Base-by-base conservation (phyloP, 1,284 basidiomycete genomes). In the Cyathus olla region DNA sequence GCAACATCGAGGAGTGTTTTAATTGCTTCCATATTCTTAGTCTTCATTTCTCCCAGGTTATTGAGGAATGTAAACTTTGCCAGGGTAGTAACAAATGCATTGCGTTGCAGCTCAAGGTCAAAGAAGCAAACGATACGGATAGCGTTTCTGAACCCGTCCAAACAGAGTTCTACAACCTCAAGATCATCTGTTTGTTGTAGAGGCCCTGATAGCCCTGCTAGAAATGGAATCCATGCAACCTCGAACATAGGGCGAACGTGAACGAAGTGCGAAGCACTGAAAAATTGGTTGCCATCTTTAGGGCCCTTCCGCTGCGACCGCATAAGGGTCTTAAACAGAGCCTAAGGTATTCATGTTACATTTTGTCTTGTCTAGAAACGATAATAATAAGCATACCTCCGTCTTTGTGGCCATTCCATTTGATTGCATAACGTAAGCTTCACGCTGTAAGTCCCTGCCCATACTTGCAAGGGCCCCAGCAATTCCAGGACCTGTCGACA, bases 21-120 rank as follows among this genome's bases (percentile, higher is more conserved):
- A 80, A 99, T 98, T 2, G 97, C 97, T 74, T 98, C 97, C 89
- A 99, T 97, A 73, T 98, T 98, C 84, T 98, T 98, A 40, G 95
- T 87, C 81, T 96, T 97, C 97, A 99, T 99, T 83, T 98, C 97
- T 57, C 95, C 95, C 9, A 98, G 80, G 72, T 99, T 98, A 77
- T 95, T 98, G 63, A 98, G 83, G 84, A 97, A 98, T 1, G 97
- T 99, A 76, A 98, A 98, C 76, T 98, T 99, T 50, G 87, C 91
- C n/a, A 99, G 83, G 0, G 97, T 99, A n/a, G 96, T 96, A 35
- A 99, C 95, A 73, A 98, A 99, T 0, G 96, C 97, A 71, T 98
- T 98, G 22, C 97, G 90, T 74, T 98, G 95, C 27, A 99, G 83
- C 75, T 98, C 97, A 68, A 98, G 84, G 74, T 98, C 96, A 74